phyloP scores from a whole-genome alignment of 208 protist species.

The Leishmania mexicana region DNA sequence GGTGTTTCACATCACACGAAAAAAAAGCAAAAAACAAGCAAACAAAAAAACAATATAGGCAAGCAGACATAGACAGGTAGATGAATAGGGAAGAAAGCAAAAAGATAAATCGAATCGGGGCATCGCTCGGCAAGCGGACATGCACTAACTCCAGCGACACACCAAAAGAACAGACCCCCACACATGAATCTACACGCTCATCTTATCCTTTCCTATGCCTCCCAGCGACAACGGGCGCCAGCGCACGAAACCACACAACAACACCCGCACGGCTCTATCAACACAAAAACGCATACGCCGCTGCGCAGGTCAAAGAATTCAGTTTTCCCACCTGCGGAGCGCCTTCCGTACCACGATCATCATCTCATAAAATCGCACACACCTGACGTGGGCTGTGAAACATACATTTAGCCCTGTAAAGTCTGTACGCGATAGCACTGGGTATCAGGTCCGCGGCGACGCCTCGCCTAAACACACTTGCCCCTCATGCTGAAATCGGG shows the following conservation, averaged over 20 bases:
- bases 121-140: not conserved
- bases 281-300: not conserved
- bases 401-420: not conserved
- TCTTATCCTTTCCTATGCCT: not conserved
- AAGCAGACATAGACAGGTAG: not conserved
- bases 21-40: no score
- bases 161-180: not conserved
- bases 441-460: not conserved
- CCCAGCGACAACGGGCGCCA: not conserved
- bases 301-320: not conserved
- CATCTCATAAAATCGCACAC: not conserved
- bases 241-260: not conserved
- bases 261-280: not conserved
- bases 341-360: not conserved
- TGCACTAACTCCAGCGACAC: not conserved
- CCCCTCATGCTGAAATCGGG: not conserved
- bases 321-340: not conserved
- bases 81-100: not conserved
- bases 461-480: not conserved
- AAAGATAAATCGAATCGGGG: not conserved
- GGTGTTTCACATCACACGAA: not conserved
- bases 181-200: not conserved
- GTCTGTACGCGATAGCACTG: not conserved
- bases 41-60: not conserved
- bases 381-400: not conserved